Base-by-base conservation (phyloP, 2,329 filamentous ascomycete genomes). In the Pochonia chlamydosporia region DNA sequence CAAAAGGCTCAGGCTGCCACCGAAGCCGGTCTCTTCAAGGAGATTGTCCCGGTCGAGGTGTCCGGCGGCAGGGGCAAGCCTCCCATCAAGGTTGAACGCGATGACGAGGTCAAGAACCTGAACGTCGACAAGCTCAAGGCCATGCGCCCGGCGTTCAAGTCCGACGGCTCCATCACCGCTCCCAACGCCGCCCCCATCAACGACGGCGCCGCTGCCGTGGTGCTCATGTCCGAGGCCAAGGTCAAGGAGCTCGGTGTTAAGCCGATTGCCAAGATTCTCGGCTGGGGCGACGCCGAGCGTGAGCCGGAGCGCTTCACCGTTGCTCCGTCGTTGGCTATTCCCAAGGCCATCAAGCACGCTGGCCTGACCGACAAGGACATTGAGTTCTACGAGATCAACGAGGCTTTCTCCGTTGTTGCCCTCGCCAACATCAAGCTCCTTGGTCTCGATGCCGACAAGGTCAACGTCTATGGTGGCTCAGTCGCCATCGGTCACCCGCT, bases 301-400 rank as follows among this genome's bases (percentile, higher is more conserved):
- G 82, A 88, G 63, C 92, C 93, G 35, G 87, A 85, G 73, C 93
- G 93, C 68, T 99, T 99, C 81, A 99, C 93, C 56, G 93, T 90
- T 42, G 87, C 93, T 8, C 93, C 93, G 9, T 81, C 93, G 18
- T 81, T 97, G 48, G 93, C 93, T 56, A 95, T 99, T 60, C 93
- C 93, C 66, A 99, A 97, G 78, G 93, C 93, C 49, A 81, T 99
- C 63, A 90, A 92, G 78, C 92, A 99, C 71, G 93, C 93, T 52
- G 87, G 88, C 53, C 73, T 99, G 52, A 79, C 82, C 48, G 78
- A 84, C 57, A 81, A 85, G 54, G 78, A 88, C 50, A 78, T 99
- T 49, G 92, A 97, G 62, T 93, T 83, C 59, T 99, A 93, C 69
- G 93, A 99, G 78, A 96, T 99, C 78, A 99, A 99, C 76, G 93